phyloP scores from a whole-genome alignment of 1,284 basidiomycete species.

The Tilletiaria anomala region DNA sequence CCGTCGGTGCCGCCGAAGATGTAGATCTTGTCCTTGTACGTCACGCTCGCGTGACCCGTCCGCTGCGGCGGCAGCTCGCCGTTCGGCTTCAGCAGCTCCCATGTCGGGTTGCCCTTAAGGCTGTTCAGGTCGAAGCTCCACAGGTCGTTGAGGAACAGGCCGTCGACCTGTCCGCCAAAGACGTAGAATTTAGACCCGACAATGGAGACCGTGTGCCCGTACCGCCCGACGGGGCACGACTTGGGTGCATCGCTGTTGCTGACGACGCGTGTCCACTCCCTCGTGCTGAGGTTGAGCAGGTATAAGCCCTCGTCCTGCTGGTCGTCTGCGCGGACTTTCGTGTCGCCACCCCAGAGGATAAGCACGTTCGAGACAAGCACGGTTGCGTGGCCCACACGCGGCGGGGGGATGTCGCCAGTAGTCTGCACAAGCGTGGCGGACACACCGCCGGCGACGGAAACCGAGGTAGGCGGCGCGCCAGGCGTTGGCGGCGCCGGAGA shows the following conservation, averaged over 20 bases:
- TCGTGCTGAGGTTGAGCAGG: conserved; percentile 70
- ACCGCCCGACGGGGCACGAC: conserved; percentile 64
- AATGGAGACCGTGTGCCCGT: conserved; percentile 87
- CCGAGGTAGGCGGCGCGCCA: too few species aligned
- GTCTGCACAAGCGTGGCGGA: conserved; percentile 46
- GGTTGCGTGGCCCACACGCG: conserved; percentile 86
- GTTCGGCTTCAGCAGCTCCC: conserved; percentile 59
- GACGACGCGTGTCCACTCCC: conserved; percentile 79
- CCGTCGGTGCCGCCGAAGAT: conserved; percentile 98
- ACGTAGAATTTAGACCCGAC: conserved; percentile 75
- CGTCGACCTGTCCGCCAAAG: conserved; percentile 89
- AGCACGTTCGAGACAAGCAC: conserved; percentile 90
- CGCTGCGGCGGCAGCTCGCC: conserved; percentile 56
- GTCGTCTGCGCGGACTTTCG: conserved; percentile 56
- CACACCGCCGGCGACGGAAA: too few species aligned
- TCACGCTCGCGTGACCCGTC: conserved; percentile 69
- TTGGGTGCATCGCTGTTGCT: conserved; percentile 10
- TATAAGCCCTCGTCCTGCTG: conserved; percentile 87
- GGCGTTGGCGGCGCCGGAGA: conserved; percentile 3
- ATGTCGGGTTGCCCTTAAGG: conserved; percentile 34
- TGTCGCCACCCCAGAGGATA: conserved; percentile 97
- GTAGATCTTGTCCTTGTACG: conserved; percentile 57
- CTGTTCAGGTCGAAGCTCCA: conserved; percentile 78
- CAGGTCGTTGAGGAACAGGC: conserved; percentile 73
- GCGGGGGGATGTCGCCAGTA: conserved; percentile 71